Percentiles rank a stretch among this genome's conserved stretches.
Evolutionary conservation across 106 monocot genomes (phyloP).

Genomic region (Phalaenopsis equestris): DNA sequence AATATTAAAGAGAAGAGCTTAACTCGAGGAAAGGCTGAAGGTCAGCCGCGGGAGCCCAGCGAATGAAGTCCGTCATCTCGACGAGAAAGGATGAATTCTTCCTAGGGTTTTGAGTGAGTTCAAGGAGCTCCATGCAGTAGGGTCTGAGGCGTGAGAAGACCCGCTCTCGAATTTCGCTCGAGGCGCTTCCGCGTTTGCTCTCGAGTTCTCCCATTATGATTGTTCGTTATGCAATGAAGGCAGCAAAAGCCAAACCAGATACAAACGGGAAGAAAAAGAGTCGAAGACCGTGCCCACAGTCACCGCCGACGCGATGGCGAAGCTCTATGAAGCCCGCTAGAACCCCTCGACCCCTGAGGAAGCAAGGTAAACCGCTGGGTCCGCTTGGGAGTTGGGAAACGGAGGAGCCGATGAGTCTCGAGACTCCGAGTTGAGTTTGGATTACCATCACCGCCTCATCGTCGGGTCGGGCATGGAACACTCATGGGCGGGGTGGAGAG

Average conservation of each 20-base stretch:
- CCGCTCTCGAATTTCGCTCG: conserved; percentile 23
- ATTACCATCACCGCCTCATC: background rate
- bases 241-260: background rate
- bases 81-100: conserved; percentile 46
- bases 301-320: background rate
- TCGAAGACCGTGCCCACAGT: background rate
- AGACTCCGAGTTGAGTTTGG: background rate
- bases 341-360: background rate
- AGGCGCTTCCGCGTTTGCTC: background rate
- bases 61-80: conserved; percentile 66
- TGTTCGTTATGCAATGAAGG: background rate
- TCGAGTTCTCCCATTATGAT: conserved; percentile 11
- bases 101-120: conserved; percentile 46
- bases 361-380: too few relatives aligned
- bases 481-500: too few relatives aligned
- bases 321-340: background rate
- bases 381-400: background rate
- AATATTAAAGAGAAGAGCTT: background rate
- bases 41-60: conserved; percentile 31
- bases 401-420: background rate
- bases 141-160: conserved; percentile 61
- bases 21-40: conserved; percentile 82
- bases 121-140: conserved; percentile 71
- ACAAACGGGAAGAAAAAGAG: background rate
- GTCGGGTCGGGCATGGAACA: too few relatives aligned